These are phyloP conservation scores for Xylaria cubensis DNA, from an alignment of 495 filamentous ascomycete species.

Conservation along the genomic window DNA sequence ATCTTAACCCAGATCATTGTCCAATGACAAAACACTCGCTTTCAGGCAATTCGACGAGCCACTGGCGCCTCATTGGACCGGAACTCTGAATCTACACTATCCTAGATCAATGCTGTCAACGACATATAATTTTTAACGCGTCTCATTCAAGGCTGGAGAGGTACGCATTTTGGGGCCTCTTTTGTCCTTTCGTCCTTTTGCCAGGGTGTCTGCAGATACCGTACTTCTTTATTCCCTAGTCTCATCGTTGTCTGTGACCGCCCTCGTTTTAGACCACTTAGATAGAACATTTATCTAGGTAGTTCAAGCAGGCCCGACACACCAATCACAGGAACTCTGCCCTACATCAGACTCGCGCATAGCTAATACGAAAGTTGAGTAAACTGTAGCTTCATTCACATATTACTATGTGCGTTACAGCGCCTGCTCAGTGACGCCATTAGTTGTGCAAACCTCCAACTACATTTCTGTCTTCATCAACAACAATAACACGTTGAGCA, in stretches of 20 bases:
- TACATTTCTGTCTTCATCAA: conserved; percentile 2
- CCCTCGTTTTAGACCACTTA: neutral
- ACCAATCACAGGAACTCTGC: neutral
- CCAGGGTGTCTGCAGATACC: neutral
- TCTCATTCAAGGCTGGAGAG: conserved; percentile 5
- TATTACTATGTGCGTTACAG: neutral
- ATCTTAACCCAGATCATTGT: neutral
- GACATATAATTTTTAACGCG: neutral
- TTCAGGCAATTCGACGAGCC: neutral
- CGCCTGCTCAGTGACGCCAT: neutral
- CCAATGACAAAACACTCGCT: neutral
- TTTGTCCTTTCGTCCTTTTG: neutral
- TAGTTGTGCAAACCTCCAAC: neutral
- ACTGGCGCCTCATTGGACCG: neutral
- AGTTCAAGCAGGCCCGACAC: neutral
- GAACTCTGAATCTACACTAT: neutral
- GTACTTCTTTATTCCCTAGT: conserved; percentile 3
- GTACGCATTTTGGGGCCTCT: neutral
- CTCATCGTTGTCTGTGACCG: neutral
- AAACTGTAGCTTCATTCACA: neutral
- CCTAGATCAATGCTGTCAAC: neutral
- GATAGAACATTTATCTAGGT: neutral
- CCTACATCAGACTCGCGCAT: neutral
- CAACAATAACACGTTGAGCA: neutral
- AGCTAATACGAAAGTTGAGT: neutral